phyloP scores from a whole-genome alignment of 2,329 filamentous ascomycete genomes.

The Fusarium sp. region DNA sequence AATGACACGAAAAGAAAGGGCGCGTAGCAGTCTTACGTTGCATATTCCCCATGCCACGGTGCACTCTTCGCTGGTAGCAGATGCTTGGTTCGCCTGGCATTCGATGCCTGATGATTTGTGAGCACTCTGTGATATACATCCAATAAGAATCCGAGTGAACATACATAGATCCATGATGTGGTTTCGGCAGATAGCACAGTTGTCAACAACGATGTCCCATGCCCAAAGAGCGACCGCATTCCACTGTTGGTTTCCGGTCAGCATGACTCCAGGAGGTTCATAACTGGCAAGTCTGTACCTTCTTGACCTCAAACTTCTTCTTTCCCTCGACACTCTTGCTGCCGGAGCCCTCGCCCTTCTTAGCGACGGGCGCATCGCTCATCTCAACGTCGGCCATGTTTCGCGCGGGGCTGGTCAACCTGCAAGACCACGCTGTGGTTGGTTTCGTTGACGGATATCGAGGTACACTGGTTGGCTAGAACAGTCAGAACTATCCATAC shows the following conservation, averaged over 20 bases:
- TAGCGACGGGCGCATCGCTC: constrained; percentile 80
- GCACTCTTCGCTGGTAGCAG: constrained; percentile 96
- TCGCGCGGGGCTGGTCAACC: neutral
- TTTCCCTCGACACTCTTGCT: constrained; percentile 71
- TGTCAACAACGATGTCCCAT: constrained; percentile 99
- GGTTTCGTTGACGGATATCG: neutral
- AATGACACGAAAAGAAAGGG: neutral
- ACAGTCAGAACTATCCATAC: neutral
- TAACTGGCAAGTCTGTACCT: constrained; percentile 65
- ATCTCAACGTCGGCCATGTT: constrained; percentile 95
- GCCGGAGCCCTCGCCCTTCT: constrained; percentile 61
- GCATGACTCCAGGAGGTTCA: neutral
- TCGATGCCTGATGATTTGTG: constrained; percentile 77
- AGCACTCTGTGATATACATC: constrained; percentile 12
- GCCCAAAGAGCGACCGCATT: constrained; percentile 98
- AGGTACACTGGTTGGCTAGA: neutral
- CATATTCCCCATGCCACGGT: constrained; percentile 99
- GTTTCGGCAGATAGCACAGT: constrained; percentile 98
- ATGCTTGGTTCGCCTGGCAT: constrained; percentile 98
- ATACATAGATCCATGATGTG: constrained; percentile 99
- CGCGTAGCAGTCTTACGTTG: constrained; percentile 73
- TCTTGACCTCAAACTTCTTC: constrained; percentile 99
- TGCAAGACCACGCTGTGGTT: neutral
- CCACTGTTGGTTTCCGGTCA: constrained; percentile 70
- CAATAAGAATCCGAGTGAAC: constrained; percentile 43